Evolutionary conservation across 2,329 filamentous ascomycete genomes (phyloP), one percentile per base, ranked within the genome.

Genomic region (Penicillium sp.): DNA sequence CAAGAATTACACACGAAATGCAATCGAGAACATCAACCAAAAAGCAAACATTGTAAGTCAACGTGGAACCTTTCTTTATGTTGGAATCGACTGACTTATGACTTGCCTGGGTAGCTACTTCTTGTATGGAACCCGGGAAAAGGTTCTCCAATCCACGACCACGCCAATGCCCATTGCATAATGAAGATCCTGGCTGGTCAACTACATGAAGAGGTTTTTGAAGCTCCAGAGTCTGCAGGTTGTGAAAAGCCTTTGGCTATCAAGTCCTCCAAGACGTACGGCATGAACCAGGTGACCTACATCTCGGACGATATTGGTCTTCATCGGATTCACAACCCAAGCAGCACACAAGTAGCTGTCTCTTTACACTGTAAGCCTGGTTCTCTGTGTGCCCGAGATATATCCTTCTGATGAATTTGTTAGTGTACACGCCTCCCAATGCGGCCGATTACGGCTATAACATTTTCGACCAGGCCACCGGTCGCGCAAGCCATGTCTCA

Each of bases 121-220:
- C 44, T 62, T 1, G 62, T 63, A 16, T 64, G 60, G 62, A 64
- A 62, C 25, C 62, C 62, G 0, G 50, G 54, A n/a, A 64, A 63
- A 33, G 62, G 62, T 16, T 63, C 59, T 0, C 61, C 59, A 0
- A 53, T 65, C 30, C 62, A 65, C 20, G 62, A 65, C 38, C 62
- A 64, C 29, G 61, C 61, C 39, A 59, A 63, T 26, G 62, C 62
- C 10, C 62, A 65, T 41, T 65, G 62, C 40, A 58, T 65, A 36
- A 65, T 65, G 62, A 65, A 65, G 33, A 48, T 65, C 4, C 39
- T 64, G 8, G 54, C 59, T 8, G 59, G 59, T 2, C 47, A 59
- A 15, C 38, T 62, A 4, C 49, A 50, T 11, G 59, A 63, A 31
- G 58, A 58, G 1, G 51, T 62, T 7, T 62, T 62, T 11, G 17